Evolutionary conservation across 1,284 basidiomycete species (phyloP).

Genomic region (Ceratobasidium sp.): DNA sequence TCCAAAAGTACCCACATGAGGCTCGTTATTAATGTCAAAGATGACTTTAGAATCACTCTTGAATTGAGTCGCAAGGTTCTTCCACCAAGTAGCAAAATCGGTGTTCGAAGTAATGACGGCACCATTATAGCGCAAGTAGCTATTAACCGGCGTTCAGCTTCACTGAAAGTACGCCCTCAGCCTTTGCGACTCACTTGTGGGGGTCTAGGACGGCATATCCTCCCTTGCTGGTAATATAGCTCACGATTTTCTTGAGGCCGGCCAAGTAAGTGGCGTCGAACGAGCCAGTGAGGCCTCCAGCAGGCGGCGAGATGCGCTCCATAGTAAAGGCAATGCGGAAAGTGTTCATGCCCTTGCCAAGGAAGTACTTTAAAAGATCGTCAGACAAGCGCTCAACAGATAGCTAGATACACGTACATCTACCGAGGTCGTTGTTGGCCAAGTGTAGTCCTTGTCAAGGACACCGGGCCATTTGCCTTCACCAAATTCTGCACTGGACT

Average conservation of each 20-base stretch:
- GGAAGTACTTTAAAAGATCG: constrained; percentile 61
- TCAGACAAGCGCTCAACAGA: too few relatives aligned
- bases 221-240: constrained; percentile 72
- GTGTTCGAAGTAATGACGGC: constrained; percentile 64
- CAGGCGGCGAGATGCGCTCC: constrained; percentile 68
- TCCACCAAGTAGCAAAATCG: constrained; percentile 71
- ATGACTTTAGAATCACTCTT: constrained; percentile 45
- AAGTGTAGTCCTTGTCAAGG: constrained; percentile 58
- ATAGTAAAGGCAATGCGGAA: constrained; percentile 73
- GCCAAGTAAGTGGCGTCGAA: constrained; percentile 65
- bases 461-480: constrained; percentile 51
- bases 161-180: too few relatives aligned
- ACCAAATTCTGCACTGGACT: constrained; percentile 72
- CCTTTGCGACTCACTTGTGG: constrained; percentile 56
- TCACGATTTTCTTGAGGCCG: constrained; percentile 66
- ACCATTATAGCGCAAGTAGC: constrained; percentile 71
- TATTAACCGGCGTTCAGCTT: constrained; percentile 49
- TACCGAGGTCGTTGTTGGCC: constrained; percentile 64
- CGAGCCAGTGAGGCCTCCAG: constrained; percentile 53
- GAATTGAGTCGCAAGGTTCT: constrained; percentile 67
- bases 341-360: constrained; percentile 70
- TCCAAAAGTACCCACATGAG: constrained; percentile 57
- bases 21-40: constrained; percentile 74
- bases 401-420: constrained; percentile 56
- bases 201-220: constrained; percentile 69